Evolutionary conservation across 768 basidiomycete genomes (phyloP).

Genomic region (Pholiota microspora): DNA sequence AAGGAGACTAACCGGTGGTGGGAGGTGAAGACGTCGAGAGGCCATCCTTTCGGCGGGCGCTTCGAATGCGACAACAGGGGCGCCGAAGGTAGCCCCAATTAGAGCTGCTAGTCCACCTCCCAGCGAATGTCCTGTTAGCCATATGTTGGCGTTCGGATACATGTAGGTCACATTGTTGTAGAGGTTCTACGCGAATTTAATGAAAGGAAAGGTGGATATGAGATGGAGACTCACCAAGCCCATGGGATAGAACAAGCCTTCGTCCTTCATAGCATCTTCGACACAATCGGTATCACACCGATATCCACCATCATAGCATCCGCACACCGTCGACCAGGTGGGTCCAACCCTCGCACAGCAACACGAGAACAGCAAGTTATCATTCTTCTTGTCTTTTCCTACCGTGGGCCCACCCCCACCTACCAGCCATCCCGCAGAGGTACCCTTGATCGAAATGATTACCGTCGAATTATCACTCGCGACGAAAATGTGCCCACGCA

Average conservation of each 20-base stretch:
- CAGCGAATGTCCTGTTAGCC: constrained; percentile 81
- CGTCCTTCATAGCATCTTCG: constrained; percentile 75
- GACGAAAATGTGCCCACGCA: constrained; percentile 92
- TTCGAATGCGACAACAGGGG: constrained; percentile 88
- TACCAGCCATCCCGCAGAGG: constrained; percentile 69
- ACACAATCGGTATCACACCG: constrained; percentile 82
- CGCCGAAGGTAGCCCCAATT: constrained; percentile 88
- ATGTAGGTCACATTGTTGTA: constrained; percentile 91
- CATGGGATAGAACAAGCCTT: constrained; percentile 85
- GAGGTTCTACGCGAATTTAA: constrained; percentile 59
- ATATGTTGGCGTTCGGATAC: constrained; percentile 88
- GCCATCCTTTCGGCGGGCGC: constrained; percentile 74
- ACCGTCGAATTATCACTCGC: constrained; percentile 82
- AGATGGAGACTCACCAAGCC: constrained; percentile 62
- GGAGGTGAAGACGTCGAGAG: constrained; percentile 79
- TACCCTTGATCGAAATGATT: constrained; percentile 90
- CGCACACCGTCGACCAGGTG: constrained; percentile 92
- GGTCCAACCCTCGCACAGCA: constrained; percentile 96
- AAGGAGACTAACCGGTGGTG: constrained; percentile 63
- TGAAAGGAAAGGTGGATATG: background rate
- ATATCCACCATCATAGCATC: constrained; percentile 72
- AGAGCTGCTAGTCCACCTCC: constrained; percentile 86
- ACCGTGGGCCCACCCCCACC: constrained; percentile 79
- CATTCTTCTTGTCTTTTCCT: constrained; percentile 90
- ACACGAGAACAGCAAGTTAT: constrained; percentile 94